These are phyloP conservation scores for Cryptococcus sp. DNA, from an alignment of 1,284 basidiomycete species.

Conservation along the genomic window DNA sequence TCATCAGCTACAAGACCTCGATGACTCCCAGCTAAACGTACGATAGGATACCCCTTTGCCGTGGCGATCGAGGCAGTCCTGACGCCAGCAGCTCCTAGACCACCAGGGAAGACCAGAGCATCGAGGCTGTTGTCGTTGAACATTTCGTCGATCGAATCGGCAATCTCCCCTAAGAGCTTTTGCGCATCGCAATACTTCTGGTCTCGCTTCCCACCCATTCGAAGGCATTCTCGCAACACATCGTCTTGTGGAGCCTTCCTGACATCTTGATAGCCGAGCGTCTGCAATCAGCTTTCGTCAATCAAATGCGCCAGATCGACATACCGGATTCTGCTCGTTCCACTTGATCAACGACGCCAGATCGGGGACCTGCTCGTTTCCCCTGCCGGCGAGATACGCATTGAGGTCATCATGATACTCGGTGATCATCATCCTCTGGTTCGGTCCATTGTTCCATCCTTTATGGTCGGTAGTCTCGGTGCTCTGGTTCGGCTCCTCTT, in stretches of 20 bases:
- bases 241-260: not conserved
- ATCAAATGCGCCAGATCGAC: not conserved
- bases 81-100: not conserved
- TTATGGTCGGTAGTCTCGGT: not conserved
- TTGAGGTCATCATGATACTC: slow-evolving; percentile 1
- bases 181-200: not conserved
- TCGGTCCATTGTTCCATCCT: not conserved
- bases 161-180: not conserved
- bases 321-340: slow-evolving; percentile 11
- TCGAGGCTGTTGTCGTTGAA: not conserved
- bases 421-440: not conserved
- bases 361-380: not conserved
- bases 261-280: not conserved
- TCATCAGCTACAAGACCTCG: not conserved
- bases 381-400: slow-evolving; percentile 1
- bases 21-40: too few relatives aligned
- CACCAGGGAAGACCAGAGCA: not conserved
- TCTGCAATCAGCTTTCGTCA: slow-evolving; percentile 30
- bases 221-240: not conserved
- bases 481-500: not conserved
- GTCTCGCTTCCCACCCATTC: not conserved
- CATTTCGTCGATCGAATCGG: not conserved
- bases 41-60: not conserved
- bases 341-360: slow-evolving; percentile 10
- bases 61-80: not conserved